A percentile compares a stretch with the other conserved stretches of the same genome.
Evolutionary conservation across 2,329 filamentous ascomycete species (phyloP).

Genomic region (Penicillium expansum): DNA sequence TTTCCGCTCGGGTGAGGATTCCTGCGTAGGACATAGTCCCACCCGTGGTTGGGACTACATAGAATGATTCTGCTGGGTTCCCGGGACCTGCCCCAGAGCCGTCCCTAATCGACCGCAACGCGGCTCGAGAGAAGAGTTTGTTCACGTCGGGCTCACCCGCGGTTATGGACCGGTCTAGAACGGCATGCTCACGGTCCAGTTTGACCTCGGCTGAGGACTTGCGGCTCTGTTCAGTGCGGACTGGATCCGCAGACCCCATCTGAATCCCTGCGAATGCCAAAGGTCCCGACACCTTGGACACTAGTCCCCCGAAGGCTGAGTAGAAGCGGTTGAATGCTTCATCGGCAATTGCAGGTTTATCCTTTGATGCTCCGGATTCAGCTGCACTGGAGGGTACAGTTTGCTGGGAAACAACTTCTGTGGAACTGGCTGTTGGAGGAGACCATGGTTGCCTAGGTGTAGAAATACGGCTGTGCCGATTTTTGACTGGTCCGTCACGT

Average conservation of each 20-base stretch:
- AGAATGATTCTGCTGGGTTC: constrained; percentile 72
- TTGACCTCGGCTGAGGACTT: constrained; percentile 38
- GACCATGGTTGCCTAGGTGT: constrained; percentile 35
- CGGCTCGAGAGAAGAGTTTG: constrained; percentile 80
- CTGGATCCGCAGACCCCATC: constrained; percentile 54
- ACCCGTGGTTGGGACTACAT: constrained; percentile 87
- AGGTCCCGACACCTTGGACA: constrained; percentile 84
- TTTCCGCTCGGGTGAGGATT: constrained; percentile 63
- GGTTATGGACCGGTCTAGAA: constrained; percentile 37
- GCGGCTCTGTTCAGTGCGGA: constrained; percentile 25
- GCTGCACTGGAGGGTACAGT: constrained; percentile 30
- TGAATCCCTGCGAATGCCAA: constrained; percentile 91
- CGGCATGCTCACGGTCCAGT: constrained; percentile 41
- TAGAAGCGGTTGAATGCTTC: constrained; percentile 91
- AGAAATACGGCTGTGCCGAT: constrained; percentile 24
- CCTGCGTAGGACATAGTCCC: constrained; percentile 91
- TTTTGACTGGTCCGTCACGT: constrained; percentile 25
- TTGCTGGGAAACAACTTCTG: constrained; percentile 36
- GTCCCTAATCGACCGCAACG: constrained; percentile 72
- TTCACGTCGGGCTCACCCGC: constrained; percentile 70
- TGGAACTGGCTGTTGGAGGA: constrained; percentile 34
- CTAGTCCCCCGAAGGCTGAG: constrained; percentile 81
- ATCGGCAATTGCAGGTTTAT: constrained; percentile 47
- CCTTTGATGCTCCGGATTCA: constrained; percentile 23
- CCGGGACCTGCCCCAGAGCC: constrained; percentile 58